Percentiles rank a stretch among this genome's conserved stretches.
Evolutionary conservation across 805 yeast genomes (phyloP).

Genomic region (Schizosaccharomyces cryophilus): DNA sequence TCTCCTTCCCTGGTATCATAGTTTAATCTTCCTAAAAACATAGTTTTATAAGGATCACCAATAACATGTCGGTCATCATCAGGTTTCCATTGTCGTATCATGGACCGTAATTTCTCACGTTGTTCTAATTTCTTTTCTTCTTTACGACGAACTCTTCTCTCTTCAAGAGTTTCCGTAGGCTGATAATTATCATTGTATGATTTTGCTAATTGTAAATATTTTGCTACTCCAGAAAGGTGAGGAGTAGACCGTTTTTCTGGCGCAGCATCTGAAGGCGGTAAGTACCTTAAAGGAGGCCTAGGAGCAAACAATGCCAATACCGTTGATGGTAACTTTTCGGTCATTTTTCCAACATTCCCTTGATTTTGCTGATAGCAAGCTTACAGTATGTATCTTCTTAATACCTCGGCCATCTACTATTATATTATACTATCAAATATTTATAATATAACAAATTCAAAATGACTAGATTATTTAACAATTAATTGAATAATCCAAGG

Average conservation of each 20-base stretch:
- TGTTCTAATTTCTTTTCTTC: conserved; percentile 12
- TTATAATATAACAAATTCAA: too few relatives aligned
- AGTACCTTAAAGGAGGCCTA: conserved; percentile 28
- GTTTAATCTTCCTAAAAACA: conserved; percentile 52
- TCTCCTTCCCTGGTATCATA: conserved; percentile 44
- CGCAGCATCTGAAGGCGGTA: conserved; percentile 26
- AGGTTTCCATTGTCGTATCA: conserved; percentile 27
- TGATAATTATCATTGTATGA: conserved; percentile 11
- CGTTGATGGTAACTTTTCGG: conserved; percentile 20
- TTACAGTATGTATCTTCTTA: too few relatives aligned
- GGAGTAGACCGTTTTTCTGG: conserved; percentile 24
- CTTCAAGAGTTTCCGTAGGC: conserved; percentile 15
- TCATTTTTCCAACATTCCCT: conserved; percentile 5
- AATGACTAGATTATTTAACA: too few relatives aligned
- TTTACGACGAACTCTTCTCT: conserved; percentile 10
- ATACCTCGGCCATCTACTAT: too few relatives aligned
- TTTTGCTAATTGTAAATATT: conserved; percentile 12
- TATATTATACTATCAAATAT: too few relatives aligned
- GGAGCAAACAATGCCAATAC: conserved; percentile 33
- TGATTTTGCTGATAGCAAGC: not conserved
- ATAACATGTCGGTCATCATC: conserved; percentile 27
- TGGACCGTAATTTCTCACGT: conserved; percentile 16
- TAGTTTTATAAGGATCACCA: conserved; percentile 56
- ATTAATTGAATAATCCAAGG: too few relatives aligned
- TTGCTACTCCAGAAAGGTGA: conserved; percentile 23